Percentiles rank a stretch among this genome's conserved stretches.
Evolutionary conservation across 2,329 filamentous ascomycete genomes (phyloP).

Genomic region (Torrubiella hemipterigena): DNA sequence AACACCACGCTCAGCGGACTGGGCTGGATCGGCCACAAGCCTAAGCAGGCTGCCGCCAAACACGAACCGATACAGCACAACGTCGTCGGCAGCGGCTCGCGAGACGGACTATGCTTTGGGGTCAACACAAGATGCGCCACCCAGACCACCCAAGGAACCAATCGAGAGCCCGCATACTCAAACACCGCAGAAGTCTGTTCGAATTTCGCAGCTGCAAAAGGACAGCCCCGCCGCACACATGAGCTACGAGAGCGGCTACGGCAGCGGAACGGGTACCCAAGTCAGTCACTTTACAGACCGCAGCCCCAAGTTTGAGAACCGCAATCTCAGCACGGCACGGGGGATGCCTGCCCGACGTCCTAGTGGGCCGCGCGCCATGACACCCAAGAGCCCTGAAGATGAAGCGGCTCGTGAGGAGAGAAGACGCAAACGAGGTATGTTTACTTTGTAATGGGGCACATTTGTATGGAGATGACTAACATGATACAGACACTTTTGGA

Average conservation of each 20-base stretch:
- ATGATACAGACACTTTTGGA: constrained; percentile 37
- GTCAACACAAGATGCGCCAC: constrained; percentile 34
- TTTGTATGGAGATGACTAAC: constrained; percentile 6
- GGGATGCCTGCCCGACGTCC: constrained; percentile 40
- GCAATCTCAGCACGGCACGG: constrained; percentile 41
- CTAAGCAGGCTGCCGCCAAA: constrained; percentile 39
- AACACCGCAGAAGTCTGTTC: constrained; percentile 33
- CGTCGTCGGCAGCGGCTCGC: constrained; percentile 20
- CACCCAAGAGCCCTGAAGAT: constrained; percentile 38
- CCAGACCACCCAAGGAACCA: constrained; percentile 52
- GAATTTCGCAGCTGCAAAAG: constrained; percentile 40
- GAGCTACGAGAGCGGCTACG: constrained; percentile 42
- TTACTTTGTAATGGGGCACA: not conserved
- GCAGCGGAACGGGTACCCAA: constrained; percentile 32
- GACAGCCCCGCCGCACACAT: constrained; percentile 44
- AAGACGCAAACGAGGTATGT: constrained; percentile 45
- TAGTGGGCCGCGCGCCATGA: constrained; percentile 50
- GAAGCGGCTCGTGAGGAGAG: constrained; percentile 33
- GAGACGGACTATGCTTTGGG: constrained; percentile 32
- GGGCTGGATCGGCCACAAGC: constrained; percentile 49
- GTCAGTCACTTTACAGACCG: constrained; percentile 38
- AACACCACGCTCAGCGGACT: constrained; percentile 49
- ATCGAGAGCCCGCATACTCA: constrained; percentile 29
- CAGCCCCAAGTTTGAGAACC: constrained; percentile 44
- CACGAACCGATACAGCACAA: constrained; percentile 35